These are phyloP conservation scores for Prunus kanzakura DNA, from an alignment of 306 rosid genomes.

Conservation along the genomic window DNA sequence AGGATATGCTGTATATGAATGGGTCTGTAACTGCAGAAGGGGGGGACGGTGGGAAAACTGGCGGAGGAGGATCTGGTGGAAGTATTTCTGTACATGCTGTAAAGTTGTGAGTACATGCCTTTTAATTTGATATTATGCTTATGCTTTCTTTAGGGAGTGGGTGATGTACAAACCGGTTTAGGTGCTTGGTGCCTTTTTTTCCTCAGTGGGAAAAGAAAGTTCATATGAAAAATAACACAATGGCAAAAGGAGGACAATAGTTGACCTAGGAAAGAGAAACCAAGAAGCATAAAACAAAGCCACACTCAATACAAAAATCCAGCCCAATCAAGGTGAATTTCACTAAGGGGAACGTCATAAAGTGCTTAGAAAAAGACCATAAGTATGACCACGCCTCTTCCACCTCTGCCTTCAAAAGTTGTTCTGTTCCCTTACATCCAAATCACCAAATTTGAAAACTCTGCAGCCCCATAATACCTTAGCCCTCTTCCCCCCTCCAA, in stretches of 20 bases:
- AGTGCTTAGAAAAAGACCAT: not conserved
- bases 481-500: not conserved
- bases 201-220: not conserved
- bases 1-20: conserved; percentile 64
- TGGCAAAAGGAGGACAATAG: not conserved
- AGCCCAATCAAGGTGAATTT: not conserved
- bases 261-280: not conserved
- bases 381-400: not conserved
- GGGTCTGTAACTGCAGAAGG: conserved; percentile 87
- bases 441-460: too few relatives aligned
- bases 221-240: not conserved
- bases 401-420: not conserved
- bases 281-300: not conserved
- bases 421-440: not conserved
- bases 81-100: conserved; percentile 69
- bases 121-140: conserved; percentile 12
- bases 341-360: not conserved
- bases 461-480: too few relatives aligned
- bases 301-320: not conserved
- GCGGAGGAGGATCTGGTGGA: conserved; percentile 99
- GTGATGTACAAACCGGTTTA: not conserved
- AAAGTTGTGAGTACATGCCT: conserved; percentile 76
- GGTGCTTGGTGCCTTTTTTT: conserved; percentile 5
- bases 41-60: conserved; percentile 75
- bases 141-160: conserved; percentile 16